phyloP scores from a whole-genome alignment of 192 early-diverging fungal species.

The Coemansia sp. region DNA sequence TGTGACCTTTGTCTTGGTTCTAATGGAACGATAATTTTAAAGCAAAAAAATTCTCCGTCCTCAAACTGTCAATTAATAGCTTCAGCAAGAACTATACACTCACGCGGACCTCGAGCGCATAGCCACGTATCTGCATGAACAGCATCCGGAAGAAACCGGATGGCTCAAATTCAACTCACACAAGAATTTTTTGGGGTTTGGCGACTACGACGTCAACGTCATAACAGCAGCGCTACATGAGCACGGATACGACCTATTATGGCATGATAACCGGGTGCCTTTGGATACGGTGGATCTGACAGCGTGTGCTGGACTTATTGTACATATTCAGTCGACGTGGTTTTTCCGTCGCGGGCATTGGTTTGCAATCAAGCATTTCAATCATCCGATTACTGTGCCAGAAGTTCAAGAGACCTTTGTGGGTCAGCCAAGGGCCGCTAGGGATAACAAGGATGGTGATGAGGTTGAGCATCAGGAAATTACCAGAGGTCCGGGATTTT shows the following conservation, averaged over 20 bases:
- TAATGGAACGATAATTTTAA: no score
- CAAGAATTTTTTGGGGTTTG: conserved; percentile 46
- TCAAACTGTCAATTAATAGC: conserved; percentile 13
- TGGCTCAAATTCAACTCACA: conserved; percentile 51
- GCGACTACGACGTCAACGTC: conserved; percentile 57
- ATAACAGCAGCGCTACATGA: conserved; percentile 42
- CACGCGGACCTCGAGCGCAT: conserved; percentile 51
- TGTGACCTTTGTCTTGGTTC: no score
- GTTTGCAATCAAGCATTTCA: conserved; percentile 47
- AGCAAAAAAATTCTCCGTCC: not conserved
- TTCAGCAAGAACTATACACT: conserved; percentile 44
- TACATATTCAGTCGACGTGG: conserved; percentile 44
- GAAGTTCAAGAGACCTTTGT: conserved; percentile 23
- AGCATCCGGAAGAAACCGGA: conserved; percentile 31
- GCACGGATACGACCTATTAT: conserved; percentile 35
- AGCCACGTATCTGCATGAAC: conserved; percentile 34
- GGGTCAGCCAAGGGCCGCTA: conserved; percentile 35
- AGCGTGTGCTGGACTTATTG: conserved; percentile 35
- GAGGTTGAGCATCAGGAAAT: conserved; percentile 33
- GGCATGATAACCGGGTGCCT: conserved; percentile 43
- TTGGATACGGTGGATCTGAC: conserved; percentile 33
- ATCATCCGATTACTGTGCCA: conserved; percentile 27
- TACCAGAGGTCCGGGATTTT: conserved; percentile 37
- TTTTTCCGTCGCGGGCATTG: conserved; percentile 53
- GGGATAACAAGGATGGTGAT: conserved; percentile 28